Base-by-base conservation (phyloP, 306 rosid species). In the Dalbergia cultrata region DNA sequence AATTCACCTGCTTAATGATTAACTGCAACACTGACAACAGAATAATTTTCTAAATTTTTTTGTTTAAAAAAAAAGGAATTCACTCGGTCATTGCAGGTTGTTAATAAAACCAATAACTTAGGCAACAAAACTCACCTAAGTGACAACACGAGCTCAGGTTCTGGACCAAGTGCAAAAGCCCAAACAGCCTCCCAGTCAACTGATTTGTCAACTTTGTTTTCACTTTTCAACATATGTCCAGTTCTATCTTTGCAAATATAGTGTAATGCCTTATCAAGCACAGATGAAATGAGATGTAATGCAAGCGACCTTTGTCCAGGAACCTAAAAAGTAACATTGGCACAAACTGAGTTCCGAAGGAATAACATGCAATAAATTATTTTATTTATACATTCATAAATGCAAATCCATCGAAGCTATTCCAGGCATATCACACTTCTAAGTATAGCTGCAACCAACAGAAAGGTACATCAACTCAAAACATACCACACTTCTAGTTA, bases 121-220 rank as follows among this genome's bases (percentile, higher is more conserved):
- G 41, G 70, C 63, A 70, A 37, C 52, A 67, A 74, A 57, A 78
- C 41, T 82, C 60, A 95, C 99, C 99, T 93, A 7, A 95, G 90
- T 41, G 99, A 84, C 79, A 93, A 89, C 67, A 86, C 86, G 5
- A 95, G 99, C 86, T 95, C 98, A 73, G 99, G 97, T 87, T 95
- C 96, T 60, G 99, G 98, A 73, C 99, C 99, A 62, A 95, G 93
- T 68, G 90, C 88, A 82, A 82, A 95, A 72, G 98, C 95, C 99
- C 99, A 95, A 78, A 95, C 65, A 70, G 99, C 98, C 75, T 88
- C 92, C 97, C 95, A 91, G 83, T 93, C 98, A 74, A 77, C 74
- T 86, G 87, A 84, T 68, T 81, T 86, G 74, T 84, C 82, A n/a
- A 54, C 80, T 70, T 80, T 76, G 76, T 67, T 77, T 80, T 82